Conservation (phyloP, 2,329 filamentous ascomycete species). For the Sporothrix pallida region DNA sequence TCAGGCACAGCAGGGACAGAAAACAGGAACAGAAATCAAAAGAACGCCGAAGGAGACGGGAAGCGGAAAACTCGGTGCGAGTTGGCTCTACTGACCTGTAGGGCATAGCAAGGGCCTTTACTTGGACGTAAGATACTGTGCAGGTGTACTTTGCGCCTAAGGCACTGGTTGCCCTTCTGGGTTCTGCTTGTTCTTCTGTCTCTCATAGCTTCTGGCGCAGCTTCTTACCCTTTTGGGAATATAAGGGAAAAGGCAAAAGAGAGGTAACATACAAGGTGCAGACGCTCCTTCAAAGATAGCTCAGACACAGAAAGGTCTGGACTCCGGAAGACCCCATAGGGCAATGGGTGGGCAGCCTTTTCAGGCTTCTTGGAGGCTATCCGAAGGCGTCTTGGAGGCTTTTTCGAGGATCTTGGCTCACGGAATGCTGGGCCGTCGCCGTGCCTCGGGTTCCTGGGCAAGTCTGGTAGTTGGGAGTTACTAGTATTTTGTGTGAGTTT, state of each 20-base stretch:
- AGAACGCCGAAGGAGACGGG: too few species aligned
- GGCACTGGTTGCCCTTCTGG: not conserved
- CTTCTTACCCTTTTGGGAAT: constrained; percentile 22
- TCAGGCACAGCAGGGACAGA: too few species aligned
- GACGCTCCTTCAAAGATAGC: not conserved
- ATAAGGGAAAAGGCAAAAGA: not conserved
- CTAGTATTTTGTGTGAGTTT: not conserved
- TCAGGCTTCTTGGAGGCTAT: not conserved
- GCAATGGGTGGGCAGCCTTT: not conserved
- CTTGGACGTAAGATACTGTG: too few species aligned
- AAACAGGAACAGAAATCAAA: too few species aligned
- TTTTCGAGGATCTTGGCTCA: not conserved
- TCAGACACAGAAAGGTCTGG: not conserved
- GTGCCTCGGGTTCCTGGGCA: constrained; percentile 14
- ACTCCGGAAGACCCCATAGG: not conserved
- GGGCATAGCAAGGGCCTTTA: too few species aligned
- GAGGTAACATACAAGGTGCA: not conserved
- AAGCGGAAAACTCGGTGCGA: too few species aligned
- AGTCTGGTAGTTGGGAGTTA: not conserved
- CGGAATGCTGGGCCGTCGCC: constrained; percentile 27
- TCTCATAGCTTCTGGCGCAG: constrained; percentile 5
- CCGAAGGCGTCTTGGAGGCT: too few species aligned
- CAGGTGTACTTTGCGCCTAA: too few species aligned
- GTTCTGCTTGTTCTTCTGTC: too few species aligned
- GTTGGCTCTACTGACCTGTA: too few species aligned